Conservation (phyloP, 78 protist genomes). For the Parvularia atlantis region DNA sequence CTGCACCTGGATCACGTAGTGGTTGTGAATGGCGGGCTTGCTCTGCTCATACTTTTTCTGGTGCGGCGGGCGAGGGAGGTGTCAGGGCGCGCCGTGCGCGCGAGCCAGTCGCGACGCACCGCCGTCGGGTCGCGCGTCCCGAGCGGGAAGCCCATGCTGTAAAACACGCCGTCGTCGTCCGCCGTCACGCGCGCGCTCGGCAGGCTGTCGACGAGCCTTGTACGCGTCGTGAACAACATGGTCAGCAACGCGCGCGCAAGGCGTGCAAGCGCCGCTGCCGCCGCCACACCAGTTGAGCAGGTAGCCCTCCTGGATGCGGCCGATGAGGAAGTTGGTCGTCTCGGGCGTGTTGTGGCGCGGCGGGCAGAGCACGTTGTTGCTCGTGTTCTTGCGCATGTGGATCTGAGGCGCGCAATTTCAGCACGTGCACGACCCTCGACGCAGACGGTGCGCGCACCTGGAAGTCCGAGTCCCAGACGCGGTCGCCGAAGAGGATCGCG, state of each 20-base stretch:
- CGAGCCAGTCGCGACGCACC: background rate
- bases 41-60: no score
- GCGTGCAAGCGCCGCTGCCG: background rate
- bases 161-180: background rate
- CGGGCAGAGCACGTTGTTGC: background rate
- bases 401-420: background rate
- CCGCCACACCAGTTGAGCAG: background rate
- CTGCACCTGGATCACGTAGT: no score
- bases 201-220: constrained; percentile 31
- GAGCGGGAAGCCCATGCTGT: background rate
- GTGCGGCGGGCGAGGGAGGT: background rate
- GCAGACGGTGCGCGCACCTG: background rate
- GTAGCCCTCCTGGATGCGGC: background rate
- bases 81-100: background rate
- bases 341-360: background rate
- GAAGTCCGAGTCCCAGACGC: background rate
- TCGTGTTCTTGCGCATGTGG: background rate
- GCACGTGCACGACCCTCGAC: background rate
- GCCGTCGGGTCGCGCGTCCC: background rate
- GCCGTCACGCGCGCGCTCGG: constrained; percentile 16
- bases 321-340: background rate
- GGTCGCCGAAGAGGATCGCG: background rate
- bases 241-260: background rate
- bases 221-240: background rate
- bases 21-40: no score